phyloP scores from a whole-genome alignment of 106 monocot genomes.

The Phalaenopsis equestris region DNA sequence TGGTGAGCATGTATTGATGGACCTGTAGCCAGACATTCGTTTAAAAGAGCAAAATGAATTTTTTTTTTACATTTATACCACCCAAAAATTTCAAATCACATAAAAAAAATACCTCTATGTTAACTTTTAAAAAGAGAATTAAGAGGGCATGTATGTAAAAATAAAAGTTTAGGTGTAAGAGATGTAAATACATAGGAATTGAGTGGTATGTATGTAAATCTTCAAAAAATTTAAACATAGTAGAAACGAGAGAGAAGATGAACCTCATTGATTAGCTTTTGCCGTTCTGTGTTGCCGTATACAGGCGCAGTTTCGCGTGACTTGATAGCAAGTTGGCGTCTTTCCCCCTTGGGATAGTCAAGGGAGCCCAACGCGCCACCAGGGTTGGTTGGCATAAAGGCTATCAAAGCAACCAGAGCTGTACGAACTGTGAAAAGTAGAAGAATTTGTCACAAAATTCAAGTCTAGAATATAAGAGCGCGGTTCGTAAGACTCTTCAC shows the following conservation, averaged over 20 bases:
- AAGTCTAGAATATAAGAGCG: not conserved
- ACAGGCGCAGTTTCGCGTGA: constrained; percentile 64
- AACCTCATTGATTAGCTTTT: constrained; percentile 84
- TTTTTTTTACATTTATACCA: too few relatives aligned
- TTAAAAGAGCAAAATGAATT: too few relatives aligned
- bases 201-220: too few relatives aligned
- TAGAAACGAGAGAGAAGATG: not conserved
- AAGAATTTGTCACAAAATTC: not conserved
- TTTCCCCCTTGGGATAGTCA: constrained; percentile 85
- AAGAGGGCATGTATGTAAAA: too few relatives aligned
- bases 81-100: too few relatives aligned
- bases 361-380: constrained; percentile 93
- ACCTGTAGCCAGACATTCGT: not conserved
- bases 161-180: too few relatives aligned
- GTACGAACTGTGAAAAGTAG: constrained; percentile 57
- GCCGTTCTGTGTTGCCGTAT: constrained; percentile 69
- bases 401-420: constrained; percentile 86
- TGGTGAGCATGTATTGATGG: too few relatives aligned
- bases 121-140: too few relatives aligned
- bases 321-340: constrained; percentile 75
- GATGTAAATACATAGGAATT: too few relatives aligned
- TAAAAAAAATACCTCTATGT: too few relatives aligned
- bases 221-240: not conserved
- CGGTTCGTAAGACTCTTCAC: too few relatives aligned
- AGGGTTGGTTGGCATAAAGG: constrained; percentile 97